Evolutionary conservation across 2,329 filamentous ascomycete species (phyloP).

Genomic region (Epichloe amarillans): DNA sequence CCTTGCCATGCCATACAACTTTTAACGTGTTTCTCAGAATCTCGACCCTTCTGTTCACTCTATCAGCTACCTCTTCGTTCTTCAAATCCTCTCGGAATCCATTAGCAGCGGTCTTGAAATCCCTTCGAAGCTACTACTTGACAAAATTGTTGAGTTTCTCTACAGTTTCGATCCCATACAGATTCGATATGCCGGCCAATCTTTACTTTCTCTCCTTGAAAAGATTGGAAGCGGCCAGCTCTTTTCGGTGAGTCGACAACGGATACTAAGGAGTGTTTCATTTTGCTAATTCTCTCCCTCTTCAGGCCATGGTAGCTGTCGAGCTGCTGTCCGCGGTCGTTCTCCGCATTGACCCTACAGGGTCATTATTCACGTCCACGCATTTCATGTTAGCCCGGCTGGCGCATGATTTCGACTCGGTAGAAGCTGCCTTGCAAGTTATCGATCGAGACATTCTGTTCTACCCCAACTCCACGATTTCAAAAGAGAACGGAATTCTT

Average conservation of each 20-base stretch:
- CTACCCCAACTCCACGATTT: conserved; percentile 37
- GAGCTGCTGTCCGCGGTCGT: conserved; percentile 39
- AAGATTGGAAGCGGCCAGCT: conserved; percentile 24
- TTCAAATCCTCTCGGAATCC: conserved; percentile 25
- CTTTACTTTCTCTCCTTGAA: conserved; percentile 31
- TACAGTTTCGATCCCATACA: conserved; percentile 36
- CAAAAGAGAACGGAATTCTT: conserved; percentile 23
- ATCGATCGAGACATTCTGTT: conserved; percentile 54
- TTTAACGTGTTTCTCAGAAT: conserved; percentile 18
- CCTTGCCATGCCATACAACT: background rate
- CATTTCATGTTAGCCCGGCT: conserved; percentile 46
- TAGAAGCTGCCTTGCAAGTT: conserved; percentile 43
- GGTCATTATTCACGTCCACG: conserved; percentile 50
- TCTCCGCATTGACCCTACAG: conserved; percentile 51
- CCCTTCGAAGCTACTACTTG: conserved; percentile 21
- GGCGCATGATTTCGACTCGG: conserved; percentile 41
- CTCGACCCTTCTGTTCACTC: conserved; percentile 36
- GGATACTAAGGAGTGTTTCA: background rate
- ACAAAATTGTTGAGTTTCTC: conserved; percentile 32
- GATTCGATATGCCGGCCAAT: conserved; percentile 34
- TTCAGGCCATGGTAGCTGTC: conserved; percentile 32
- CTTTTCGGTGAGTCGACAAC: conserved; percentile 25
- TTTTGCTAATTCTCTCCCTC: background rate
- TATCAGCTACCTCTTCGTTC: conserved; percentile 35
- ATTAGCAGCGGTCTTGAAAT: conserved; percentile 15